Evolutionary conservation across 257 asterid genomes (phyloP).

Genomic region (Datura wrightii): DNA sequence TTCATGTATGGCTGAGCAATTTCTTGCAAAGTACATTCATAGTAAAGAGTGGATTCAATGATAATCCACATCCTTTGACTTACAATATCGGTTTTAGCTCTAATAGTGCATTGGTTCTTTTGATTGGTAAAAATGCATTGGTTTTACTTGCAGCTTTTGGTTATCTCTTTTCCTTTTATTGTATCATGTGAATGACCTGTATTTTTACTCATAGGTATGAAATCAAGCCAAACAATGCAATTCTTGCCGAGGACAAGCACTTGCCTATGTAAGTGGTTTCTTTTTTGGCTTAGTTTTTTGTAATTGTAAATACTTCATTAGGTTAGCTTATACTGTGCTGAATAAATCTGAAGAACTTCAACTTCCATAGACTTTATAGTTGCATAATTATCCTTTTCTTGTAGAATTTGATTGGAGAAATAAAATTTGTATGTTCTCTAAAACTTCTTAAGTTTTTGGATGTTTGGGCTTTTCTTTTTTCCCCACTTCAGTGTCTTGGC

Average conservation of each 20-base stretch:
- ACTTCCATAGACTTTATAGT: neutral
- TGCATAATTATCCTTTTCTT: neutral
- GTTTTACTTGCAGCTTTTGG: neutral
- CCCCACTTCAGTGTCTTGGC: neutral
- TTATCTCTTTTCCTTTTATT: slow-evolving; percentile 4
- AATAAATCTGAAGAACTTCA: neutral
- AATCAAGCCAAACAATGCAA: slow-evolving; percentile 77
- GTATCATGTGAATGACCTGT: neutral
- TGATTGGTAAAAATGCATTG: neutral
- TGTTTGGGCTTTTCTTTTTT: neutral
- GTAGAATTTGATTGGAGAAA: neutral
- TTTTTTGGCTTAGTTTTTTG: neutral
- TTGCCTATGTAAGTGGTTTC: slow-evolving; percentile 70
- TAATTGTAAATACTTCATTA: neutral
- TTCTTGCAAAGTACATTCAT: neutral
- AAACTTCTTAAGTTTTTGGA: neutral
- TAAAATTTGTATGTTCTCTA: neutral
- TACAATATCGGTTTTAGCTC: neutral
- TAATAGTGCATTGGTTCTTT: neutral
- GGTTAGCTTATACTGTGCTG: neutral
- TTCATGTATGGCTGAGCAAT: neutral
- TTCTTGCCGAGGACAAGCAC: slow-evolving; percentile 97
- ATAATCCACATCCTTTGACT: neutral
- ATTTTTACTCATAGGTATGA: slow-evolving; percentile 58
- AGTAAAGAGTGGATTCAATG: neutral